Base-by-base conservation (phyloP, 2,329 filamentous ascomycete species). In the Stachybotrys chartarum region DNA sequence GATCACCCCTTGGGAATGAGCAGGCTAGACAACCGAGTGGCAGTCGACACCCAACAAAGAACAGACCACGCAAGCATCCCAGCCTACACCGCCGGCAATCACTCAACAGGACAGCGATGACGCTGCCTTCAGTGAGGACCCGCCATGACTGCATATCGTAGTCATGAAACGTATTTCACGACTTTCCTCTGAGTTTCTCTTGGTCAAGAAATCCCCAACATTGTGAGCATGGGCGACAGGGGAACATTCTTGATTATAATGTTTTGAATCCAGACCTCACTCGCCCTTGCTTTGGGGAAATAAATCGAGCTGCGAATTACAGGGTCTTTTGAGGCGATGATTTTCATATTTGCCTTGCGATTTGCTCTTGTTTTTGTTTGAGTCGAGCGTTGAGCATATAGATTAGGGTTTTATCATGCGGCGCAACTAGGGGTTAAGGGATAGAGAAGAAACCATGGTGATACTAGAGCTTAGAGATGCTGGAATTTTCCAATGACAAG, bases 1-100 rank as follows among this genome's bases (percentile, higher is more conserved):
- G 52, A 78, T 90, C 59, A 72, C 72, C 45, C 75, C 81, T 46
- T 89, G 85, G 86, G 50, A 42, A 42, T 14, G 35, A 14, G 8
- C 3, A 42, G 10, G 14, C 35, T 2, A 42, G 35, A 14, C 35
- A 42, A 42, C 8, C 35, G 10, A 42, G 14, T 3, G 35, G 10
- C 35, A 42, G 35, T 42, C 5, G 10, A 42, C 10, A 10, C 14
- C 14, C 35, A 42, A 10, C 24, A 44, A 44, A 44, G 39, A 44
- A 44, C n/a, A 44, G 4, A 24, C 24, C 24, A 24, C 24, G 24
- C 24, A 24, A 24, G 24, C 24, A 24, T 24, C 24, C 24, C 24
- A 4, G 24, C 24, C 24, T 24, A 24, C 24, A 24, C 24, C 24
- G 24, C 24, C 24, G 24, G 24, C 24, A 24, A 24, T 24, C 24